Evolutionary conservation across 495 filamentous ascomycete species (phyloP), one percentile per base, ranked within the genome.

Genomic region (Neurospora tetraspora): DNA sequence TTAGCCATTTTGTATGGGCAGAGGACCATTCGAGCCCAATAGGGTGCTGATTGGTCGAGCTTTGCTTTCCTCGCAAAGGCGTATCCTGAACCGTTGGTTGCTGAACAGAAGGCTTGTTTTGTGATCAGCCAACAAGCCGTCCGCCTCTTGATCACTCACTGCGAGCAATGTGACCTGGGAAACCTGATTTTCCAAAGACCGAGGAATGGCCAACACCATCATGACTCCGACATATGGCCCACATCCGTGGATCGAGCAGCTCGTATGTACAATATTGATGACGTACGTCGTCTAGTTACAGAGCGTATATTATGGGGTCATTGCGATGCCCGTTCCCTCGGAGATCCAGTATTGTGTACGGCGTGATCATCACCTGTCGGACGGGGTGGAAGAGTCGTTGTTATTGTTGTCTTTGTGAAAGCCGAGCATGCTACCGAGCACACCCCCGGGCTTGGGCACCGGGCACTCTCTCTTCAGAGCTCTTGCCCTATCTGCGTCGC

Each of bases 381-480:
- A 72, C 70, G 61, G 12, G 8, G 68, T 38, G 34, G 23, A 68
- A 34, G 70, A 40, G 20, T 74, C 70, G 36, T 72, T 39, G 69
- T 71, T 42, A 39, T 53, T 45, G 37, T 70, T 61, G 59, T 79
- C 70, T 20, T 77, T 78, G 37, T 79, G 85, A 76, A 96, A 91
- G 1, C 93, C 93, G 74, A 97, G 81, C 45, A 94, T 77, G 78
- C 91, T 87, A 27, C 92, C 92, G 70, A 96, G 81, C 14, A 93
- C 79, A 11, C 92, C 93, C 20, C 87, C 84, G 1, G 93, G 94
- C 77, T 96, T 97, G 5, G 94, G 94, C 2, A 97, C 90, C 0
- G 93, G 94, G 76, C 94, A 97, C 79, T 94, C 86, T 70, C 83
- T 81, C 78, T 80, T 84, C 39, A 76, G 68, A 11, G 80, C 71